Evolutionary conservation across 441 rosid genomes (phyloP).

Genomic region (Viola pubescens): DNA sequence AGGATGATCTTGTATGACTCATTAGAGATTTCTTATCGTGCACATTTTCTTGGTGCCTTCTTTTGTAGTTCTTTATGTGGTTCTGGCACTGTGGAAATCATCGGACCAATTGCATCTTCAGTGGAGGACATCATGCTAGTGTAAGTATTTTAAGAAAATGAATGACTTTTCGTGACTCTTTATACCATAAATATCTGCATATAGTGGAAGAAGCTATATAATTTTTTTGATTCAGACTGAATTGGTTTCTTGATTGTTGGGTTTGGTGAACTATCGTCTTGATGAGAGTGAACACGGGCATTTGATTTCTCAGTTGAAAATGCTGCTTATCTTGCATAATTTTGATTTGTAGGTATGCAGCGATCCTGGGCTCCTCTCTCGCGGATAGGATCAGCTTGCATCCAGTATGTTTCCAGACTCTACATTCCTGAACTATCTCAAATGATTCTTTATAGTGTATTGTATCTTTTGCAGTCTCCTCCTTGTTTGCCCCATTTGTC

Average conservation of each 20-base stretch:
- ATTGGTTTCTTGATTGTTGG: background rate
- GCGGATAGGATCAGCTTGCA: conserved; percentile 36
- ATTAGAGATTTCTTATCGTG: background rate
- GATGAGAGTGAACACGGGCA: background rate
- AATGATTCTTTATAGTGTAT: background rate
- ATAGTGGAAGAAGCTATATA: no score
- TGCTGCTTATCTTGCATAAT: conserved; percentile 11
- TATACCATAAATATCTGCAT: no score
- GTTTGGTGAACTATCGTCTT: background rate
- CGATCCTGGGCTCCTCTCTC: conserved; percentile 66
- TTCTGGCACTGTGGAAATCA: conserved; percentile 65
- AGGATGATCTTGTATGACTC: background rate
- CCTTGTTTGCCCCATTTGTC: conserved; percentile 66
- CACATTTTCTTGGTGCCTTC: conserved; percentile 6
- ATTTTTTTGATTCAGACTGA: no score
- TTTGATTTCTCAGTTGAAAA: conserved; percentile 1
- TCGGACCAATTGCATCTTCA: conserved; percentile 75
- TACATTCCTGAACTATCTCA: no score
- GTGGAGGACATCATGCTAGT: conserved; percentile 70
- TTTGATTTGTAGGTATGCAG: conserved; percentile 54
- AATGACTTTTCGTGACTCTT: background rate
- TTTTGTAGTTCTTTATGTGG: conserved; percentile 46
- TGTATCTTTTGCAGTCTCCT: conserved; percentile 37
- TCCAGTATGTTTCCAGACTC: conserved; percentile 38
- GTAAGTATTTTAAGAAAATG: conserved; percentile 37